A percentile compares a stretch with the other conserved stretches of the same genome.
phyloP scores from a whole-genome alignment of 768 basidiomycete genomes.

The Pleurotus tuoliensis region DNA sequence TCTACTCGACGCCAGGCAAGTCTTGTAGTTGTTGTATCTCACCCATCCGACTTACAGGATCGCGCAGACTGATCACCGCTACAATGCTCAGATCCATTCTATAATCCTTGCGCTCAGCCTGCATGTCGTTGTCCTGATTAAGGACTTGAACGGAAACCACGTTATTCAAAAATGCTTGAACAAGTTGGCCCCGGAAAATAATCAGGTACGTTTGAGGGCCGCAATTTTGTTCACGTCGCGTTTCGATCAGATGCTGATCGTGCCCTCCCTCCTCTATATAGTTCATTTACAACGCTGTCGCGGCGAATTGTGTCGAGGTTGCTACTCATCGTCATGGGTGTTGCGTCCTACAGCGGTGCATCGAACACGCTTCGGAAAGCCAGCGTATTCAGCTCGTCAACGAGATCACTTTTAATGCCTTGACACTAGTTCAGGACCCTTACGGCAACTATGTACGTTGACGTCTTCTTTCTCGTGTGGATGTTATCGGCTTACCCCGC shows the following conservation, averaged over 20 bases:
- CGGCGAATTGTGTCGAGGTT: conserved; percentile 97
- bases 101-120: conserved; percentile 95
- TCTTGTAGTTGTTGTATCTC: conserved; percentile 27
- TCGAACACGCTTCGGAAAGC: conserved; percentile 95
- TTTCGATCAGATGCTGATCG: no score
- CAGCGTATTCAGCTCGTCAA: conserved; percentile 96
- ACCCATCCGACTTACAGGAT: conserved; percentile 48
- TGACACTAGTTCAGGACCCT: conserved; percentile 97
- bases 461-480: not conserved
- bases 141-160: conserved; percentile 95
- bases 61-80: conserved; percentile 74
- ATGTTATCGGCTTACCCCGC: conserved; percentile 1
- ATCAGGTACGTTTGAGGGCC: conserved; percentile 89
- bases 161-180: conserved; percentile 99
- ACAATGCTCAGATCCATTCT: conserved; percentile 89
- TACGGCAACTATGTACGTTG: conserved; percentile 82
- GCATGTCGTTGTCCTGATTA: conserved; percentile 98
- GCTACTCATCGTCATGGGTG: conserved; percentile 98
- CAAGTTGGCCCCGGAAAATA: conserved; percentile 96
- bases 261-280: conserved; percentile 24
- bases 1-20: conserved; percentile 70
- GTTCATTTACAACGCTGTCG: conserved; percentile 99
- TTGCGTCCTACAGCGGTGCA: conserved; percentile 96
- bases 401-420: conserved; percentile 97
- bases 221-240: no score